phyloP scores from a whole-genome alignment of 192 early-diverging fungal species.

The Gigaspora rosea region DNA sequence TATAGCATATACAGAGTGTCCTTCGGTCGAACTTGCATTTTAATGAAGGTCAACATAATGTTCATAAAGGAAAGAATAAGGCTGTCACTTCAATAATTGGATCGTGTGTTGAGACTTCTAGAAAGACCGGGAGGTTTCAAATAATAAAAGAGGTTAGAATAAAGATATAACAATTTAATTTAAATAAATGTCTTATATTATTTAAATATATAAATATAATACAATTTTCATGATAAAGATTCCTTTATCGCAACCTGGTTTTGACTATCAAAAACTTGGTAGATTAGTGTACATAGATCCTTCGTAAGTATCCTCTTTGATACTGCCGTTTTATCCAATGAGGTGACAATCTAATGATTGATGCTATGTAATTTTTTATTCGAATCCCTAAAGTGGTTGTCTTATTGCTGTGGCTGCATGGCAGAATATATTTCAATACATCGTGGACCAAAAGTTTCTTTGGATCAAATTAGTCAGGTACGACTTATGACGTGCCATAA shows the following conservation, averaged over 20 bases:
- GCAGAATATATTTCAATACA: constrained; percentile 14
- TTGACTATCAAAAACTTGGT: constrained; percentile 18
- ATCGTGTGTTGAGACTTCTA: neutral
- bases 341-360: neutral
- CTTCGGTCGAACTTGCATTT: neutral
- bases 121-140: constrained; percentile 9
- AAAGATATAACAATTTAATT: neutral
- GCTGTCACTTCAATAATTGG: neutral
- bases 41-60: neutral
- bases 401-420: constrained; percentile 21
- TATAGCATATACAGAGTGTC: constrained; percentile 22
- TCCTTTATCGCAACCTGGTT: constrained; percentile 5
- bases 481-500: neutral
- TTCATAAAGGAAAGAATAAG: neutral
- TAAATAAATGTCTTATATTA: neutral
- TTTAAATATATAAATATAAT: neutral
- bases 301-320: neutral
- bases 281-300: constrained; percentile 13
- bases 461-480: constrained; percentile 16
- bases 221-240: neutral
- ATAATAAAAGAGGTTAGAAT: constrained; percentile 14
- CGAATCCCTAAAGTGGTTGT: neutral
- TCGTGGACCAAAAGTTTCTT: neutral
- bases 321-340: neutral
- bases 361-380: neutral